Percentiles rank a stretch among this genome's conserved stretches.
Conservation (phyloP, 108 stramenopile species). For the Epipyxis sp. region DNA sequence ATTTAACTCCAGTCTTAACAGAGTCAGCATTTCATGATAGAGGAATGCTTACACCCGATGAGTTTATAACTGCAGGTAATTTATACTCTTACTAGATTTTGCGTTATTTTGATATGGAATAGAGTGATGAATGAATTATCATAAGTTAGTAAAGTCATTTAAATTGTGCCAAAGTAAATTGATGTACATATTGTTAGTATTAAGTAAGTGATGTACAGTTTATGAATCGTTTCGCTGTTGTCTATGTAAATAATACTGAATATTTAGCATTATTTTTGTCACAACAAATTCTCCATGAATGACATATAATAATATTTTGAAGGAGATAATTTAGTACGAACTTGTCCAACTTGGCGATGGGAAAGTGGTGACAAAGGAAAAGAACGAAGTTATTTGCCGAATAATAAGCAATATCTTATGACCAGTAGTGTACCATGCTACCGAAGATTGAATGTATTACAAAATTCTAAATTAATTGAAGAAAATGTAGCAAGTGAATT, state of each 20-base stretch:
- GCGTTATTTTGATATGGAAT: too few species aligned
- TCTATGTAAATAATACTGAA: too few species aligned
- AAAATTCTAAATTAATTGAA: neutral
- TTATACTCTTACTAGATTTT: too few species aligned
- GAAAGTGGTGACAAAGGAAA: conserved; percentile 65
- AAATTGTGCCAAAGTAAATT: too few species aligned
- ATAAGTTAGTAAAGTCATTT: too few species aligned
- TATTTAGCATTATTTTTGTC: too few species aligned
- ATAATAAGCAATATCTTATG: conserved; percentile 82
- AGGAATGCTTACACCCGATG: conserved; percentile 90
- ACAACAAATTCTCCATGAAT: too few species aligned
- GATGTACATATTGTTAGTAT: too few species aligned
- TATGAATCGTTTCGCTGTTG: too few species aligned
- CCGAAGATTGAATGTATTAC: conserved; percentile 63
- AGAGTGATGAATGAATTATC: too few species aligned
- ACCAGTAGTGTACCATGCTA: conserved; percentile 82
- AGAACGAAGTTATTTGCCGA: conserved; percentile 65
- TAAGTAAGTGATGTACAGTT: too few species aligned
- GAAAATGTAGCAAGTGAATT: neutral
- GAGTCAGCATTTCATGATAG: conserved; percentile 75
- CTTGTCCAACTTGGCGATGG: conserved; percentile 92
- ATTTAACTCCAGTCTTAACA: conserved; percentile 75
- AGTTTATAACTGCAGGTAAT: conserved; percentile 81
- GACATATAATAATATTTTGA: too few species aligned
- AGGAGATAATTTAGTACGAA: conserved; percentile 84